Evolutionary conservation across 2,329 filamentous ascomycete species (phyloP).

Genomic region (Aspergillus pseudoviridinutans): DNA sequence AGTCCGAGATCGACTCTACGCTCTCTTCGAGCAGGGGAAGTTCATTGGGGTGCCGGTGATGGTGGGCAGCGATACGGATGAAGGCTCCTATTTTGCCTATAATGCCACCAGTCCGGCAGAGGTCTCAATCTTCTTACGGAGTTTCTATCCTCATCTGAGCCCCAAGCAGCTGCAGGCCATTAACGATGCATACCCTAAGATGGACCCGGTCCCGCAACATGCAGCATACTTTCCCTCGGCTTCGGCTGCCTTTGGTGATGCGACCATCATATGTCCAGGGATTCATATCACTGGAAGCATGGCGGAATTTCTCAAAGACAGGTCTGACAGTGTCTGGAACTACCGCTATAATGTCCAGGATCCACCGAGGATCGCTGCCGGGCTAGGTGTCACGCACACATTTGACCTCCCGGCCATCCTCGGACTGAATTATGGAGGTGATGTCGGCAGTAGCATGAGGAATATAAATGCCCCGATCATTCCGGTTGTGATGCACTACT

Average conservation of each 20-base stretch:
- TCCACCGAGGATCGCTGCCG: conserved; percentile 32
- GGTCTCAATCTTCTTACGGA: conserved; percentile 51
- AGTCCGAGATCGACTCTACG: conserved; percentile 50
- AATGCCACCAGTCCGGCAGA: conserved; percentile 45
- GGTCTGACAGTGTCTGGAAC: conserved; percentile 38
- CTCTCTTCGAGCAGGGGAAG: conserved; percentile 45
- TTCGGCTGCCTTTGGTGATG: conserved; percentile 40
- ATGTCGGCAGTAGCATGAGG: conserved; percentile 20
- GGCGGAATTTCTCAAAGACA: conserved; percentile 16
- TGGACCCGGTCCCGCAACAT: conserved; percentile 26
- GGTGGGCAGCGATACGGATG: conserved; percentile 45
- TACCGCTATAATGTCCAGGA: conserved; percentile 48
- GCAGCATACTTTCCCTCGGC: conserved; percentile 38
- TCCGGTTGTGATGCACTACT: not conserved
- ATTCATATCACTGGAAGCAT: conserved; percentile 37
- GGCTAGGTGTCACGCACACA: conserved; percentile 38
- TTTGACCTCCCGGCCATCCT: conserved; percentile 28
- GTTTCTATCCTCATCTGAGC: conserved; percentile 55
- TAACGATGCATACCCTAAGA: conserved; percentile 50
- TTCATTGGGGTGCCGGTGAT: conserved; percentile 55
- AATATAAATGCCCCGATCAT: not conserved
- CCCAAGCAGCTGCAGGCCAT: conserved; percentile 46
- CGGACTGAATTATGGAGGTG: conserved; percentile 27
- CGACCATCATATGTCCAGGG: conserved; percentile 47
- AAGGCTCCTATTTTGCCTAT: conserved; percentile 44